Evolutionary conservation across 805 yeast genomes (phyloP), one percentile per base, ranked within the genome.

Genomic region (Candida methanosorbosa): DNA sequence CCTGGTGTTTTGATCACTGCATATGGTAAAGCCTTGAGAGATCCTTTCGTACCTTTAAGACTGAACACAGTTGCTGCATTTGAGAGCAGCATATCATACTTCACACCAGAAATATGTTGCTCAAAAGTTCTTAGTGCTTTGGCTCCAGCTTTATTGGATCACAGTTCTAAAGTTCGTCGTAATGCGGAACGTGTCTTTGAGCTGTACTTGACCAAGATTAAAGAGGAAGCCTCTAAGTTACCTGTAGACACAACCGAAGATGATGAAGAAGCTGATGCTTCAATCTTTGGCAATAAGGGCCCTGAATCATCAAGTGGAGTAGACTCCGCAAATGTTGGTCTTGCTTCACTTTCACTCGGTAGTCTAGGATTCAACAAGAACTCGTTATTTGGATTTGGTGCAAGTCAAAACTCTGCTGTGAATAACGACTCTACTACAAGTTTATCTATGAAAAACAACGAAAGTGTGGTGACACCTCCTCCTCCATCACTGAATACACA

Each of bases 1-100:
- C 67, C 84, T 9, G 78, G 76, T 17, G 95, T 92, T 2, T 61
- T 92, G 32, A 77, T 86, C 3, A 86, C 96, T 1, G 97, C 97
- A 0, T 81, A 83, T 46, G 72, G 84, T 2, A 80, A 87, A 47
- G 81, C 94, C 0, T 64, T 90, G 30, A 78, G 78, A 46, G 98
- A 90, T 55, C 70, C 88, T 1, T 77, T 75, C 48, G 67, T 78
- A 3, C 86, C 82, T 7, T 76, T 94, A 12, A 70, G 92, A 43
- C 54, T 78, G 49, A 82, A 81, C 4, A 86, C 96, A 0, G 62
- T 92, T 19, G 61, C 75, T 40, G 94, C 95, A 1, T 72, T 90
- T 41, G 75, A 72, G 28, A 63, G 68, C 12, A 70, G 82, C 13
- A 61, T 79, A 18, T 80, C 77, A 6, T 72, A 68, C 29, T 87